These are phyloP conservation scores for Leucocoprinus leucothites DNA, from an alignment of 768 basidiomycete species.

Conservation along the genomic window DNA sequence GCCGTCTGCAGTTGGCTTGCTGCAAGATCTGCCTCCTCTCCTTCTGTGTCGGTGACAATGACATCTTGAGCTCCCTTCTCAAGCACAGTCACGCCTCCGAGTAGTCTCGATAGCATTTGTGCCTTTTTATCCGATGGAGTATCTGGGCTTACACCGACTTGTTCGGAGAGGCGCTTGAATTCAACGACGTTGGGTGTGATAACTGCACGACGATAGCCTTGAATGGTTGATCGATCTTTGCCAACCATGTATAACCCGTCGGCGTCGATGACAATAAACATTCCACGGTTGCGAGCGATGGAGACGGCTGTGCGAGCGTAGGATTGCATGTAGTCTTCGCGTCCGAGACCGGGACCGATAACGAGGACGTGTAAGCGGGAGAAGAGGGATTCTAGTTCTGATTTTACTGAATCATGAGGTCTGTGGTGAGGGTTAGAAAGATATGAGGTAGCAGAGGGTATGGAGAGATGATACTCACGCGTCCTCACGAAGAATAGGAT, in stretches of 20 bases:
- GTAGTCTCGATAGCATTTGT: slow-evolving; percentile 60
- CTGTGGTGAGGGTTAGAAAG: slow-evolving; percentile 28
- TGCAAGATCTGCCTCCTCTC: slow-evolving; percentile 42
- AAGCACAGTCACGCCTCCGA: slow-evolving; percentile 88
- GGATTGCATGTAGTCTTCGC: slow-evolving; percentile 85
- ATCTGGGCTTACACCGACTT: slow-evolving; percentile 58
- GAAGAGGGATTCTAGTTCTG: slow-evolving; percentile 64
- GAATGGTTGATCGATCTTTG: slow-evolving; percentile 66
- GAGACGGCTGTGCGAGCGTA: slow-evolving; percentile 75
- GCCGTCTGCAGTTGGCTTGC: slow-evolving; percentile 40
- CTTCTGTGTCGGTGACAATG: slow-evolving; percentile 74
- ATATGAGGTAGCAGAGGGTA: neutral
- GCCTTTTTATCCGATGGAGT: slow-evolving; percentile 58
- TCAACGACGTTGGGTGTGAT: slow-evolving; percentile 95
- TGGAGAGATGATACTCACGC: slow-evolving; percentile 37
- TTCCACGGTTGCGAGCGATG: slow-evolving; percentile 67
- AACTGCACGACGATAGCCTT: slow-evolving; percentile 84
- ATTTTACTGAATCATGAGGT: slow-evolving; percentile 41
- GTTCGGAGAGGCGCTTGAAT: slow-evolving; percentile 80
- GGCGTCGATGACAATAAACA: slow-evolving; percentile 93
- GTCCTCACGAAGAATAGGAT: slow-evolving; percentile 80
- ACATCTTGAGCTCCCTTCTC: slow-evolving; percentile 86
- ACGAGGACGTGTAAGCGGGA: slow-evolving; percentile 89
- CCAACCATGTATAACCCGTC: slow-evolving; percentile 87
- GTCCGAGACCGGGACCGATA: slow-evolving; percentile 91